A percentile compares a stretch with the other conserved stretches of the same genome.
These are phyloP conservation scores for Echites panduratus DNA, from an alignment of 257 asterid genomes.

Conservation along the genomic window DNA sequence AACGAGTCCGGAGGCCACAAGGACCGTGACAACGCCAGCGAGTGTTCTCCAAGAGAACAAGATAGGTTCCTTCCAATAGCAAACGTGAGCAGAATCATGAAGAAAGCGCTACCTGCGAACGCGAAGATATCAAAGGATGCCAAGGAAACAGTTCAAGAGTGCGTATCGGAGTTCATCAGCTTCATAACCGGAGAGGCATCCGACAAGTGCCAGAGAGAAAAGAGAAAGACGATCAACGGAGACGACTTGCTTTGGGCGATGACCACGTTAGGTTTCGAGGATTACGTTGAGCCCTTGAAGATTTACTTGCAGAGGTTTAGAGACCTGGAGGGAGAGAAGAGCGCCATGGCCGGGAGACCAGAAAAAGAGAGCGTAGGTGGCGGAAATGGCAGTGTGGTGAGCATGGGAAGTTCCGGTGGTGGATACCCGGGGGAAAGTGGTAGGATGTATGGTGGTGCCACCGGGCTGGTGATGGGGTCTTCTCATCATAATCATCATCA, in stretches of 20 bases:
- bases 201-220: slow-evolving; percentile 35
- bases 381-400: slow-evolving; percentile 33
- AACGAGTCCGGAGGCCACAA: slow-evolving; percentile 76
- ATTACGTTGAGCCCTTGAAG: slow-evolving; percentile 42
- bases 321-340: slow-evolving; percentile 54
- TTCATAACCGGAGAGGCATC: slow-evolving; percentile 38
- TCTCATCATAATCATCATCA: slow-evolving; percentile 21
- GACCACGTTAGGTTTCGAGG: slow-evolving; percentile 45
- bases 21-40: slow-evolving; percentile 30
- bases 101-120: slow-evolving; percentile 27
- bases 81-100: slow-evolving; percentile 33
- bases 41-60: slow-evolving; percentile 25
- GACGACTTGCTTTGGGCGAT: slow-evolving; percentile 51
- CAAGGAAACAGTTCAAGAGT: slow-evolving; percentile 33
- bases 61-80: slow-evolving; percentile 35
- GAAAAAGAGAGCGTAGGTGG: slow-evolving; percentile 23
- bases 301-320: slow-evolving; percentile 45
- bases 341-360: slow-evolving; percentile 39
- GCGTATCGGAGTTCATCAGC: slow-evolving; percentile 35
- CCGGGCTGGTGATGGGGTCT: slow-evolving; percentile 24
- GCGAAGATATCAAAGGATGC: slow-evolving; percentile 35
- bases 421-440: slow-evolving; percentile 28
- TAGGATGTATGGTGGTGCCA: slow-evolving; percentile 21
- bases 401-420: slow-evolving; percentile 29
- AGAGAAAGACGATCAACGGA: slow-evolving; percentile 45